These are phyloP conservation scores for Colletotrichum sp. DNA, from an alignment of 2,329 filamentous ascomycete genomes.

Conservation along the genomic window DNA sequence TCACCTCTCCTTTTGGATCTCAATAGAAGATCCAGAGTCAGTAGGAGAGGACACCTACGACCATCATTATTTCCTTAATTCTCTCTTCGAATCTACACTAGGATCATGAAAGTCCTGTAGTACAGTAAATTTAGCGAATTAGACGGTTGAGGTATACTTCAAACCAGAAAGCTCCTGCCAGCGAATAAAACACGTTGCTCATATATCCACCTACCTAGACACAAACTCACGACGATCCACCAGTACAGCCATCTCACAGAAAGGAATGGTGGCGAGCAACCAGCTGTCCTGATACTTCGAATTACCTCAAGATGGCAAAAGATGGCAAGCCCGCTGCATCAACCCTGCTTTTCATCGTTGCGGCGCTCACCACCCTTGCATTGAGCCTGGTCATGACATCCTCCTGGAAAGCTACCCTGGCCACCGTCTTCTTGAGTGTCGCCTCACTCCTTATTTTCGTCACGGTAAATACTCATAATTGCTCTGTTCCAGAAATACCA, in stretches of 20 bases:
- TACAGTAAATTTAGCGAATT: neutral
- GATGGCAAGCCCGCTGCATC: neutral
- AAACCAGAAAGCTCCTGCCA: neutral
- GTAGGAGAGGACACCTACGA: neutral
- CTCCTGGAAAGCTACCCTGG: slow-evolving; percentile 4
- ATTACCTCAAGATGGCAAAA: neutral
- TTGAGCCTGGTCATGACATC: neutral
- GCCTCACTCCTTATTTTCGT: slow-evolving; percentile 28
- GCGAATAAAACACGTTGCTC: neutral
- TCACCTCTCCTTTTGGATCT: neutral
- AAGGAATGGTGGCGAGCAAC: neutral
- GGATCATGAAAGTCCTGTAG: too few species aligned
- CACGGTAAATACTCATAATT: slow-evolving; percentile 27
- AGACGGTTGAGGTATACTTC: neutral
- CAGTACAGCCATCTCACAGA: neutral
- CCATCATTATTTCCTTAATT: neutral
- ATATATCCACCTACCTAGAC: neutral
- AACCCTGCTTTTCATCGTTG: slow-evolving; percentile 5
- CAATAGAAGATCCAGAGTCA: neutral
- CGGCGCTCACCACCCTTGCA: slow-evolving; percentile 1
- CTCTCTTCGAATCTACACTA: neutral
- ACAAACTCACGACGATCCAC: neutral
- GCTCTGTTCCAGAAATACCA: neutral
- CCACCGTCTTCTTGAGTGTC: neutral
- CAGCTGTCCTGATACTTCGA: too few species aligned